Base-by-base conservation (phyloP, 1,284 basidiomycete species). In the Kwoniella shivajii region DNA sequence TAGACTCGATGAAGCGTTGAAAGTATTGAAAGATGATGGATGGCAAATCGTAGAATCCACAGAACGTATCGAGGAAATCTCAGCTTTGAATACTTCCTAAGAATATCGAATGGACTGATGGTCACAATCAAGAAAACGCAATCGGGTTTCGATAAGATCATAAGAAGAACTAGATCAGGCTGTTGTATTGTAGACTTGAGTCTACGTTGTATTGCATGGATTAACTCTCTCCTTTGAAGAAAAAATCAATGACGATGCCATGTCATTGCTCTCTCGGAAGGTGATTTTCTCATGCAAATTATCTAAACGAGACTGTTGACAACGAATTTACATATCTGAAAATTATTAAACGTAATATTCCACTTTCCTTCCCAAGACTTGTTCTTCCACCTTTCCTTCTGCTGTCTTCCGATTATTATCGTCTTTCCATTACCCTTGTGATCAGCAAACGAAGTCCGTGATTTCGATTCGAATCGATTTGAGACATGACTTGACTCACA, bases 341-440 rank as follows among this genome's bases (percentile, higher is more conserved):
- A 26, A 20, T 18, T 31, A n/a, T 18, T 13, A 64, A 0, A 66
- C 62, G 46, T 64, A 67, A 43, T 67, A 67, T 31, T 63, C 60
- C 11, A 67, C 65, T 36, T 67, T 67, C 14, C 57, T 52, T 3
- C 65, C 65, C 26, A 67, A 33, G 6, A 67, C 60, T 20, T 60
- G 57, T 44, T 67, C 65, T 41, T 61, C 57, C 2, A 67, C 65
- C 38, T 50, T 54, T 10, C 64, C 64, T 20, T 50, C 46, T 5
- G 37, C 56, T 5, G 50, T n/a, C 24, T 57, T 60, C 39, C 43
- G 34, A 36, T 57, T 44, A 22, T 61, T 57, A 41, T 67, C 59
- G 34, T 65, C 54, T 60, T 24, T 36, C 26, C 44, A 31, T 4
- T 20, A 26, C 4, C 27, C 44, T 6, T n/a, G 16, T 36, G 22